Percentiles rank a stretch among this genome's conserved stretches.
Evolutionary conservation across 78 protist genomes (phyloP).

Genomic region (Acrasis kona): DNA sequence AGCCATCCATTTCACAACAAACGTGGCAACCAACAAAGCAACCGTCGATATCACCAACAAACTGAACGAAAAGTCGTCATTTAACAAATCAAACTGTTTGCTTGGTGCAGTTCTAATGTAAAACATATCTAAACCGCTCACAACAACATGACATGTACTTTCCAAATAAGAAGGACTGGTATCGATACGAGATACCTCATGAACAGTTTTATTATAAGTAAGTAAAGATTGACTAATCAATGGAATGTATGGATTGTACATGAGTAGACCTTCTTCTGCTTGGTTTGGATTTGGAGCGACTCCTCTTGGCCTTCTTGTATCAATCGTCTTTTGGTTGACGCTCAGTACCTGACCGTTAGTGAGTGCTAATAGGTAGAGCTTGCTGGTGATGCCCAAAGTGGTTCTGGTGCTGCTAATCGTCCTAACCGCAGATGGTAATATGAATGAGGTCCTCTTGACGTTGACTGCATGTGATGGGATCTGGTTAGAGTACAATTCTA

Average conservation of each 20-base stretch:
- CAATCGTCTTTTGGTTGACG: not conserved
- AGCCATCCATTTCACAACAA: too few relatives aligned
- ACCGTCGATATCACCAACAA: not conserved
- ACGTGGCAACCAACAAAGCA: not conserved
- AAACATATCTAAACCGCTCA: conserved; percentile 25
- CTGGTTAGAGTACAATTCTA: not conserved
- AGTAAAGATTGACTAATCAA: not conserved
- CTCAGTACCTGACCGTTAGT: not conserved
- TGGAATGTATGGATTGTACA: not conserved
- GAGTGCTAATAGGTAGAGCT: not conserved
- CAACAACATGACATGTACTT: conserved; percentile 12
- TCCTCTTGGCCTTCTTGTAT: conserved; percentile 3
- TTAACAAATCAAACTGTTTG: conserved; percentile 10
- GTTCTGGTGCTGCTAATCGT: conserved; percentile 7
- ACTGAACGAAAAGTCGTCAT: conserved; percentile 14
- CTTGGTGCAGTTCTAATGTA: conserved; percentile 6
- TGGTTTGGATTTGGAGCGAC: not conserved
- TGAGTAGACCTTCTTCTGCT: conserved; percentile 2
- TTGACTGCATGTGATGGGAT: not conserved
- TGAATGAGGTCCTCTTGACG: not conserved
- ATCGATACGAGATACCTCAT: not conserved
- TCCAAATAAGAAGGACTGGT: conserved; percentile 19
- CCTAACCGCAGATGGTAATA: not conserved
- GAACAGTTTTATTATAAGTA: not conserved
- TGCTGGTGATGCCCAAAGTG: conserved; percentile 10